Evolutionary conservation across 495 filamentous ascomycete genomes (phyloP).

Genomic region (Neurospora pannonica): DNA sequence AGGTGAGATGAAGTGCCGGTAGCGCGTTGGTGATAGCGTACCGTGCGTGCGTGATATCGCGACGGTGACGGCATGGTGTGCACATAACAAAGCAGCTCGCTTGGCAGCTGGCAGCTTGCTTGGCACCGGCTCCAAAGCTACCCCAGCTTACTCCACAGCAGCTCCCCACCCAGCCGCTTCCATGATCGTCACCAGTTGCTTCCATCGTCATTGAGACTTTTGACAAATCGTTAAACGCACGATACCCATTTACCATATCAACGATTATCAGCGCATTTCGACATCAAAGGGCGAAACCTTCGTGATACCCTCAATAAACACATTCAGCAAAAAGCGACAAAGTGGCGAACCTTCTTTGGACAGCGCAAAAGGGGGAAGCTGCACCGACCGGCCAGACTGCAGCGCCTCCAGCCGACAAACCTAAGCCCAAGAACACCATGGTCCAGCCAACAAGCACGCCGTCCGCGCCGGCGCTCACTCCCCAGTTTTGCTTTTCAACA

Average conservation of each 20-base stretch:
- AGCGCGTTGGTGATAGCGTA: neutral
- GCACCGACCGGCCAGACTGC: neutral
- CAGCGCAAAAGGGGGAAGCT: slow-evolving; percentile 9
- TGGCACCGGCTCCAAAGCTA: neutral
- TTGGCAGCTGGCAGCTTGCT: neutral
- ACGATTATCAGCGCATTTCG: neutral
- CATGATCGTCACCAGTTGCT: neutral
- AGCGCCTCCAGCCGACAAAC: slow-evolving; percentile 2
- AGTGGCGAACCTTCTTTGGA: neutral
- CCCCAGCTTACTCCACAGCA: neutral
- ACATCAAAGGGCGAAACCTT: neutral
- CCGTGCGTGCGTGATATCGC: neutral
- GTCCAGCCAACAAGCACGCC: slow-evolving; percentile 35
- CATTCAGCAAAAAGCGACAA: neutral
- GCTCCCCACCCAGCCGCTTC: neutral
- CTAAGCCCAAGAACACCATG: slow-evolving; percentile 40
- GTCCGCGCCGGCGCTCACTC: slow-evolving; percentile 56
- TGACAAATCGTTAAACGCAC: neutral
- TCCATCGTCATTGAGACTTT: neutral
- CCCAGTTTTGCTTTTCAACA: slow-evolving; percentile 91
- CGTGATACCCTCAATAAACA: neutral
- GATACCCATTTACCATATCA: neutral
- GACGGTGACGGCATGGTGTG: neutral
- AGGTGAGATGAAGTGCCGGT: neutral
- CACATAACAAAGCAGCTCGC: neutral